Percentiles rank a stretch among this genome's conserved stretches.
These are phyloP conservation scores for Aspergillus sp. DNA, from an alignment of 2,329 filamentous ascomycete species.

Conservation along the genomic window DNA sequence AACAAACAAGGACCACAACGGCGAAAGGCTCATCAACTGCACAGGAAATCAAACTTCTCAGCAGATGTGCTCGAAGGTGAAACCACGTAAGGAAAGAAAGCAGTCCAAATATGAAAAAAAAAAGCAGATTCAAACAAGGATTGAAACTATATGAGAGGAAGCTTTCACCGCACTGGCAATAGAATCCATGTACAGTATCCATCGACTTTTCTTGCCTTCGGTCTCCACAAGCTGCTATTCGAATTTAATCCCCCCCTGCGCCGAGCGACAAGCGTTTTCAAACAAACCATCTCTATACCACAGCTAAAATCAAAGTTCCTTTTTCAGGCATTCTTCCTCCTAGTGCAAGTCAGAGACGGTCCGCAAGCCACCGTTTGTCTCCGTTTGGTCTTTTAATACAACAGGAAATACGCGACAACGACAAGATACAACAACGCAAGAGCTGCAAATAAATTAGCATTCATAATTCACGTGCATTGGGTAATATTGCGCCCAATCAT, in stretches of 20 bases:
- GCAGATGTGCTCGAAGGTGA: constrained; percentile 17
- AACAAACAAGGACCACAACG: constrained; percentile 5
- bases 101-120: constrained; percentile 23
- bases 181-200: constrained; percentile 22
- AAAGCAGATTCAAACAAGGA: constrained; percentile 25
- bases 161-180: constrained; percentile 22
- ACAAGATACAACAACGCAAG: constrained; percentile 31
- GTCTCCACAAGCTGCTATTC: constrained; percentile 19
- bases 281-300: constrained; percentile 40
- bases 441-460: constrained; percentile 10
- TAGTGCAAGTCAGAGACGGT: constrained; percentile 41
- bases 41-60: constrained; percentile 11
- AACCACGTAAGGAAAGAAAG: constrained; percentile 16
- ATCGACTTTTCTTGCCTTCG: constrained; percentile 17
- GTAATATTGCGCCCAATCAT: constrained; percentile 3
- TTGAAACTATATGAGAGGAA: constrained; percentile 25
- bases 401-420: constrained; percentile 40
- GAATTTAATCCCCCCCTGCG: constrained; percentile 14
- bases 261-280: constrained; percentile 23
- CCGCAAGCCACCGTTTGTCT: constrained; percentile 37
- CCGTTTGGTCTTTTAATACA: constrained; percentile 43
- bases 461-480: neutral
- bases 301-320: constrained; percentile 39
- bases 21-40: constrained; percentile 5
- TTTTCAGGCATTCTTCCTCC: constrained; percentile 42